These are phyloP conservation scores for Pezicula radicicola DNA, from an alignment of 2,329 filamentous ascomycete genomes.

Conservation along the genomic window DNA sequence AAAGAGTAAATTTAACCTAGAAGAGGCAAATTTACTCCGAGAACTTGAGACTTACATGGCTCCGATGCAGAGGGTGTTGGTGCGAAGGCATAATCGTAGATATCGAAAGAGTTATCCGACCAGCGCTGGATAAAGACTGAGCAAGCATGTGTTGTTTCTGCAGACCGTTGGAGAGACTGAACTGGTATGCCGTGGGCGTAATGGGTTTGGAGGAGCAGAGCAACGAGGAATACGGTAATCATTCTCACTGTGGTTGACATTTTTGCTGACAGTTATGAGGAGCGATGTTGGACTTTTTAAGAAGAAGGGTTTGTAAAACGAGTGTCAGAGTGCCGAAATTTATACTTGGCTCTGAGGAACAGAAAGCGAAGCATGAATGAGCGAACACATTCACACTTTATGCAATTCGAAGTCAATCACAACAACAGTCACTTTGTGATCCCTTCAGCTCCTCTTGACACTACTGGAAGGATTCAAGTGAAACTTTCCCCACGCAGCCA, in stretches of 20 bases:
- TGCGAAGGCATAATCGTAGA: background rate
- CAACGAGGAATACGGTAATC: background rate
- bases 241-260: background rate
- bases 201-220: background rate
- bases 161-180: background rate
- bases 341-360: too few relatives aligned
- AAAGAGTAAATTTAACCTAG: too few relatives aligned
- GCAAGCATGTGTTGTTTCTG: background rate
- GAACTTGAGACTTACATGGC: too few relatives aligned
- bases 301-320: too few relatives aligned
- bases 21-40: too few relatives aligned
- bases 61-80: background rate
- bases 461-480: background rate
- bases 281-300: background rate
- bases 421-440: too few relatives aligned
- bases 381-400: too few relatives aligned
- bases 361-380: too few relatives aligned
- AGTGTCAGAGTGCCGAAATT: too few relatives aligned
- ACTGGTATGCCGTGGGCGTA: background rate
- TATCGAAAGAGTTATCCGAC: slow-evolving; percentile 1
- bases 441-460: too few relatives aligned
- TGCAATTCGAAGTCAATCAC: too few relatives aligned
- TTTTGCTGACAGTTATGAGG: background rate
- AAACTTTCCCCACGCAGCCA: background rate
- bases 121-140: slow-evolving; percentile 1